phyloP scores from a whole-genome alignment of 2,329 filamentous ascomycete genomes.

The Arthrocladium fulminans region DNA sequence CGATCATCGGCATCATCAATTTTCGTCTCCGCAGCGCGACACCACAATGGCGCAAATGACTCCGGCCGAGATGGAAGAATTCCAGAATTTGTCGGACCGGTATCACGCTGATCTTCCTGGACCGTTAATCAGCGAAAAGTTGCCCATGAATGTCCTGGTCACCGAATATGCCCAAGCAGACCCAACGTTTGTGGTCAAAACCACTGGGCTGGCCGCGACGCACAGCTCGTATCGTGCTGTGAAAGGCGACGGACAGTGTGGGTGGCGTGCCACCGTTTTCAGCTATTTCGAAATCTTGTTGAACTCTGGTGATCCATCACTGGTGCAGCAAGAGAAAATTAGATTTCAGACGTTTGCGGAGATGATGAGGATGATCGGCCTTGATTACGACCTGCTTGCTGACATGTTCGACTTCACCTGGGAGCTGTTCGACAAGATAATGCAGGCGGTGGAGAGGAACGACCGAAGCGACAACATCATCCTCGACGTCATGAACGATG shows the following conservation, averaged over 20 bases:
- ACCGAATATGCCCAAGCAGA: slow-evolving; percentile 85
- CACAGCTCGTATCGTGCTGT: slow-evolving; percentile 83
- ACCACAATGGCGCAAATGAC: slow-evolving; percentile 33
- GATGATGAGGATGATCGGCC: slow-evolving; percentile 60
- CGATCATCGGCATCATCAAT: not conserved
- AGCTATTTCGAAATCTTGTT: slow-evolving; percentile 84
- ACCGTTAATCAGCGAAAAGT: slow-evolving; percentile 72
- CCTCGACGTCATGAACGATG: slow-evolving; percentile 64
- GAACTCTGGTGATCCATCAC: slow-evolving; percentile 53
- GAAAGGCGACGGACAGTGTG: slow-evolving; percentile 90
- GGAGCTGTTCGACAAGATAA: slow-evolving; percentile 56
- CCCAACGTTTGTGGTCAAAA: slow-evolving; percentile 76
- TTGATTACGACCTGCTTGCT: slow-evolving; percentile 61
- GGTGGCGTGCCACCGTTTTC: slow-evolving; percentile 95
- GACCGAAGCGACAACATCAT: slow-evolving; percentile 53
- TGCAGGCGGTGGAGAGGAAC: slow-evolving; percentile 45
- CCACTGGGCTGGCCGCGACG: slow-evolving; percentile 70
- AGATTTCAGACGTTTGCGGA: slow-evolving; percentile 64
- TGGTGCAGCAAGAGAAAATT: slow-evolving; percentile 60
- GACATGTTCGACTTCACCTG: slow-evolving; percentile 74
- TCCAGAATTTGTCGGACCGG: slow-evolving; percentile 54
- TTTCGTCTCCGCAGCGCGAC: not conserved
- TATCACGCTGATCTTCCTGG: slow-evolving; percentile 55
- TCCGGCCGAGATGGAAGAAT: slow-evolving; percentile 49
- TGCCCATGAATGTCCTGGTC: slow-evolving; percentile 60